phyloP scores from a whole-genome alignment of 441 rosid species.

The Theobroma grandiflorum region DNA sequence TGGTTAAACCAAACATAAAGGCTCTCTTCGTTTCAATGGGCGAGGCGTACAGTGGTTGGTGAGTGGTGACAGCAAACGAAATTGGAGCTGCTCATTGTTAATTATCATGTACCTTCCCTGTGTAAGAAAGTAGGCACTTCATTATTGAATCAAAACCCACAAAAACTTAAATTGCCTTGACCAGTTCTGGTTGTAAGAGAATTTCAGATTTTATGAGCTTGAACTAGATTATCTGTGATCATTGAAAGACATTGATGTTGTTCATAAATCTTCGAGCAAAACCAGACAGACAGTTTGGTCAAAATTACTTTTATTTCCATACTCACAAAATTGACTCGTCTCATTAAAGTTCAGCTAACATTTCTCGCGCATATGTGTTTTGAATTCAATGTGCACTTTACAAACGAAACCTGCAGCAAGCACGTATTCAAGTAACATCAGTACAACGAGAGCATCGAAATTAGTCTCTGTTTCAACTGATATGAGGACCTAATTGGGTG shows the following conservation, averaged over 20 bases:
- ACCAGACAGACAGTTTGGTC: neutral
- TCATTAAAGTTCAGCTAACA: neutral
- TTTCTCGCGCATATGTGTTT: neutral
- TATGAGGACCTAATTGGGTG: too few relatives aligned
- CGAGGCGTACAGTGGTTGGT: neutral
- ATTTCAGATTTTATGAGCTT: conserved; percentile 1
- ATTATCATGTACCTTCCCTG: neutral
- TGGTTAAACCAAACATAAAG: neutral
- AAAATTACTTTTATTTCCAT: too few relatives aligned
- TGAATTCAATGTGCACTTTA: neutral
- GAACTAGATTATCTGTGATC: conserved; percentile 8
- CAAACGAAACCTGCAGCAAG: neutral
- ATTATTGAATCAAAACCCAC: neutral
- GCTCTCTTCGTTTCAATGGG: too few relatives aligned
- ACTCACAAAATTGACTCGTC: neutral
- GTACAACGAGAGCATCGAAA: too few relatives aligned
- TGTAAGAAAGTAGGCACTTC: conserved; percentile 17
- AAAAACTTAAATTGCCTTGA: neutral
- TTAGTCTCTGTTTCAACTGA: too few relatives aligned
- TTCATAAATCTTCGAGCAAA: conserved; percentile 2
- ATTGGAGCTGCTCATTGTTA: neutral
- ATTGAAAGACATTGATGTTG: conserved; percentile 6
- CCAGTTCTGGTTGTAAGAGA: neutral
- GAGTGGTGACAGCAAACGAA: neutral
- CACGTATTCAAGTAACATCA: too few relatives aligned